These are phyloP conservation scores for Miamiensis avidus DNA, from an alignment of 169 alveolate species.

Conservation along the genomic window DNA sequence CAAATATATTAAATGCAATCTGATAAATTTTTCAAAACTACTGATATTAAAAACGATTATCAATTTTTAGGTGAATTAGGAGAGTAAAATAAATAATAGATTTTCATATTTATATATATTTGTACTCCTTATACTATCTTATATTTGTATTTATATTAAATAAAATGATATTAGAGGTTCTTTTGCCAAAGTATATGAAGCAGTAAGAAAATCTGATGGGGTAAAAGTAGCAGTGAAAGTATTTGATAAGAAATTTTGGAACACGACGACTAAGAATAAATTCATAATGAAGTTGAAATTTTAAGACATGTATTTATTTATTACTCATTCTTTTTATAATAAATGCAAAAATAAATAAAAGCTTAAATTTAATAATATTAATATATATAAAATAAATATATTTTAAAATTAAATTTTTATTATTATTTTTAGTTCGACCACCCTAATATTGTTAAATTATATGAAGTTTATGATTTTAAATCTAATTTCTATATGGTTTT, in stretches of 20 bases:
- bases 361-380: not conserved
- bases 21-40: constrained; percentile 18
- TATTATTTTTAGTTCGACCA: constrained; percentile 58
- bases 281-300: constrained; percentile 30
- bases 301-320: not conserved
- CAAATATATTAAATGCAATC: not conserved
- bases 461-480: constrained; percentile 73
- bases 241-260: constrained; percentile 61
- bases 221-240: constrained; percentile 78
- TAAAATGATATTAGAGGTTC: constrained; percentile 58
- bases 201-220: constrained; percentile 66
- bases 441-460: constrained; percentile 81
- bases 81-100: constrained; percentile 18
- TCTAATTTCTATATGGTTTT: constrained; percentile 63
- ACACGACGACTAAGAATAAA: constrained; percentile 15
- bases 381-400: not conserved
- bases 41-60: constrained; percentile 38
- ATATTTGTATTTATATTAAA: not conserved
- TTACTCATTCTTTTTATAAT: not conserved
- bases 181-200: constrained; percentile 74
- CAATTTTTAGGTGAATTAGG: constrained; percentile 35
- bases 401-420: not conserved
- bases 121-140: not conserved
- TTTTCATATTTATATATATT: not conserved
- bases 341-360: not conserved